Evolutionary conservation across 257 asterid species (phyloP).

Genomic region (Pogostemon cablin): DNA sequence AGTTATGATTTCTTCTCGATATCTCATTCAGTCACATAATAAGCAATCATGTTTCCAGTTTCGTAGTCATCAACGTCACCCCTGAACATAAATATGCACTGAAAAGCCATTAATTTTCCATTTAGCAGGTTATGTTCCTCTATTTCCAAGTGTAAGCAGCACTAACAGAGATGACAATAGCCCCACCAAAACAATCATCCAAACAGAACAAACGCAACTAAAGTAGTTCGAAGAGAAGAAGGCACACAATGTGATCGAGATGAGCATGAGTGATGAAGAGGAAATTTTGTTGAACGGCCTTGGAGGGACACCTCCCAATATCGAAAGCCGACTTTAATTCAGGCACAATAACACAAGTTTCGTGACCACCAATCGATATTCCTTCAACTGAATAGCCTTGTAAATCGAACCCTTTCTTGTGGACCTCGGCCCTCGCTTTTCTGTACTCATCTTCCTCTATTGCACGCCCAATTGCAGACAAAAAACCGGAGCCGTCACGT

Average conservation of each 20-base stretch:
- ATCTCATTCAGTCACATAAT: background rate
- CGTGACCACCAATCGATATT: slow-evolving; percentile 88
- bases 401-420: slow-evolving; percentile 56
- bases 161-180: background rate
- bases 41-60: slow-evolving; percentile 4
- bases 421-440: slow-evolving; percentile 90
- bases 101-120: background rate
- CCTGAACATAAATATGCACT: slow-evolving; percentile 11
- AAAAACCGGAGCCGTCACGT: slow-evolving; percentile 53
- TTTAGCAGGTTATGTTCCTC: background rate
- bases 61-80: slow-evolving; percentile 11
- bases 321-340: slow-evolving; percentile 89
- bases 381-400: slow-evolving; percentile 88
- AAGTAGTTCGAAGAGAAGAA: background rate
- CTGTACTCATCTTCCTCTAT: slow-evolving; percentile 96
- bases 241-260: slow-evolving; percentile 93
- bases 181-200: background rate
- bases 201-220: background rate
- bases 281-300: slow-evolving; percentile 87
- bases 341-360: slow-evolving; percentile 93
- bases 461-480: slow-evolving; percentile 80
- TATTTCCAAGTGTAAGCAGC: background rate
- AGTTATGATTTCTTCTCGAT: background rate
- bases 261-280: slow-evolving; percentile 96
- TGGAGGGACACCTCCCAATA: slow-evolving; percentile 92